Conservation (phyloP, 2,329 filamentous ascomycete species). For the Aspergillus pseudoviridinutans region DNA sequence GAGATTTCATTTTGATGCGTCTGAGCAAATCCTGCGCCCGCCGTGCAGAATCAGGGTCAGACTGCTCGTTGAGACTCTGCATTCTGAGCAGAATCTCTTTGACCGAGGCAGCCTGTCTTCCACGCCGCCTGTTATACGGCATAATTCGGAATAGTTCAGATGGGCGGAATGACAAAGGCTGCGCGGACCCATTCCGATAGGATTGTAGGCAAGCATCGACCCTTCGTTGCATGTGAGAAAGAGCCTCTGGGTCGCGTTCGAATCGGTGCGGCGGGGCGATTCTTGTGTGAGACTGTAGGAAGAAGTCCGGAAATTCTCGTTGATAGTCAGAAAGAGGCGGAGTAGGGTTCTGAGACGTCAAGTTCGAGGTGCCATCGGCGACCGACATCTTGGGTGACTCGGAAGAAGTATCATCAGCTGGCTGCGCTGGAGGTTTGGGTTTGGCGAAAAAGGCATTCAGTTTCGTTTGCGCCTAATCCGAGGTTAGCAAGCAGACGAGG, state of each 20-base stretch:
- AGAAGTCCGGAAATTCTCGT: slow-evolving; percentile 76
- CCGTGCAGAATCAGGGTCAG: slow-evolving; percentile 18
- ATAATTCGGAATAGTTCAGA: slow-evolving; percentile 38
- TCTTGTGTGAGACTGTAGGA: slow-evolving; percentile 67
- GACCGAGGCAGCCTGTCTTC: slow-evolving; percentile 43
- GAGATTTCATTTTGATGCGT: slow-evolving; percentile 53
- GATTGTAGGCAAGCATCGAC: slow-evolving; percentile 39
- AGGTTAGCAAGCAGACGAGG: slow-evolving; percentile 20
- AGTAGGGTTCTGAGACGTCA: slow-evolving; percentile 18
- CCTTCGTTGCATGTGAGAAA: slow-evolving; percentile 50
- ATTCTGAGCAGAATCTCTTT: slow-evolving; percentile 58
- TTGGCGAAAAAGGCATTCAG: slow-evolving; percentile 50
- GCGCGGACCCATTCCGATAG: slow-evolving; percentile 4
- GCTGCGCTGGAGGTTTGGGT: slow-evolving; percentile 30
- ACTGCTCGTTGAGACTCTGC: slow-evolving; percentile 43
- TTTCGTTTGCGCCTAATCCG: slow-evolving; percentile 45
- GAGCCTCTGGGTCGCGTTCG: slow-evolving; percentile 56
- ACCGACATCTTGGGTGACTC: slow-evolving; percentile 26
- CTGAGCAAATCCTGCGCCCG: slow-evolving; percentile 42
- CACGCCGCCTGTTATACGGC: slow-evolving; percentile 32
- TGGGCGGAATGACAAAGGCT: slow-evolving; percentile 24
- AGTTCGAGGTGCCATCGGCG: slow-evolving; percentile 6
- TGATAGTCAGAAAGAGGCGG: slow-evolving; percentile 55
- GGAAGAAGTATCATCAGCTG: slow-evolving; percentile 19
- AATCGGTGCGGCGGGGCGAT: slow-evolving; percentile 59